Conservation (phyloP, 768 basidiomycete species). For the Amanita inopinata region DNA sequence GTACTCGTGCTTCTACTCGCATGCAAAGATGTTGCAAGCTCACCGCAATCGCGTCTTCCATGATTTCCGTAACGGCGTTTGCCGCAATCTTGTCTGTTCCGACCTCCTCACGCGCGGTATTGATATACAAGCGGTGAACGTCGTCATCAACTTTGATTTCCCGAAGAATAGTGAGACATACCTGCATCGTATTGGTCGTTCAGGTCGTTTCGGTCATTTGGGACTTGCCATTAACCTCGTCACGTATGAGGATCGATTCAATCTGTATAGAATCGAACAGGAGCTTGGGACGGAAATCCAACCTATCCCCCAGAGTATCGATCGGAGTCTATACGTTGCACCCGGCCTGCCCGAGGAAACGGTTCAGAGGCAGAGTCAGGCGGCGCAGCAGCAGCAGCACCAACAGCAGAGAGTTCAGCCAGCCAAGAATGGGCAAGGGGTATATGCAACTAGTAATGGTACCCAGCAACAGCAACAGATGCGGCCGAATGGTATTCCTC, state of each 20-base stretch:
- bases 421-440: conserved; percentile 17
- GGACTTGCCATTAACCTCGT: conserved; percentile 97
- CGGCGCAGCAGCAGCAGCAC: conserved; percentile 23
- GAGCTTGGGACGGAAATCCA: conserved; percentile 98
- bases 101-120: conserved; percentile 98
- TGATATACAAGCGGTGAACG: conserved; percentile 99
- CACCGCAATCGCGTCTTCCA: conserved; percentile 99
- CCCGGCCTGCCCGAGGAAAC: conserved; percentile 46
- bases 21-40: conserved; percentile 98
- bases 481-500: conserved; percentile 14
- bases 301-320: conserved; percentile 87
- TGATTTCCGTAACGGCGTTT: conserved; percentile 97
- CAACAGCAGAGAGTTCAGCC: conserved; percentile 16
- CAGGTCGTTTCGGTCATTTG: conserved; percentile 93
- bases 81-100: conserved; percentile 96
- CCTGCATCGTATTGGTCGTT: conserved; percentile 96
- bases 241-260: conserved; percentile 96
- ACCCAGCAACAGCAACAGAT: conserved; percentile 18
- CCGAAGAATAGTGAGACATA: conserved; percentile 99
- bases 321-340: conserved; percentile 88
- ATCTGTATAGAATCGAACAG: conserved; percentile 96
- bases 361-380: conserved; percentile 20
- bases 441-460: conserved; percentile 30
- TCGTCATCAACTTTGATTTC: conserved; percentile 99
- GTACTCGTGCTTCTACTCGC: conserved; percentile 99